Evolutionary conservation across 208 protist genomes (phyloP), one percentile per base, ranked within the genome.

Genomic region (Leptomonas pyrrhocoris): DNA sequence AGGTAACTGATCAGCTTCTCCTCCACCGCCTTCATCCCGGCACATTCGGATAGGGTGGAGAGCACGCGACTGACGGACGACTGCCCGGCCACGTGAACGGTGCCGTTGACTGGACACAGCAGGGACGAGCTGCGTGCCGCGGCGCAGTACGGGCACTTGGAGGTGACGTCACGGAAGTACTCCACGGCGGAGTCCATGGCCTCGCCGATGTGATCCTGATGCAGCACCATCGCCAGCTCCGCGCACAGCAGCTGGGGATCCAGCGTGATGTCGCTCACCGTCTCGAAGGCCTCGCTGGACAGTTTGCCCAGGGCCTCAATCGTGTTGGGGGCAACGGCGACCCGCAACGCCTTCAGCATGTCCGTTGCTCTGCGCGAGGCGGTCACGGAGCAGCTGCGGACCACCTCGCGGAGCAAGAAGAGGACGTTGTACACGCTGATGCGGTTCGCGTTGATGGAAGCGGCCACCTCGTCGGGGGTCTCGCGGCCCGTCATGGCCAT

Each of bases 171-270:
- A 38, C 79, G 72, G 64, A 95, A 89, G 74, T 96, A 92, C 40
- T 85, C 79, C 25, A 94, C 65, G 28, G 88, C 81, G 28, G 89
- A 89, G 60, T 93, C 86, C 61, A 94, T 85, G 23, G 92, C 92
- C 48, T 90, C 92, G 56, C 75, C 71, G 46, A 96, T 85, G 74
- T 96, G 87, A 58, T 85, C 68, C 61, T 94, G 81, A 74, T 95
- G 89, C 43, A 96, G 74, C 72, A 95, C 92, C 92, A 96, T 96
- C n/a, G 86, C 87, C 49, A 95, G 64, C 64, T 96, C 89, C n/a
- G 89, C 92, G 64, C 92, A 96, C 46, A 96, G 73, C 71, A 96
- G 74, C 81, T 93, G 88, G 18, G 92, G 89, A 72, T 96, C 85
- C 12, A 93, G 74, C 19, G 79, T 71, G 28, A 85, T 84, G 66